Conservation (phyloP, 768 basidiomycete genomes). For the Pulveroboletus ravenelii region DNA sequence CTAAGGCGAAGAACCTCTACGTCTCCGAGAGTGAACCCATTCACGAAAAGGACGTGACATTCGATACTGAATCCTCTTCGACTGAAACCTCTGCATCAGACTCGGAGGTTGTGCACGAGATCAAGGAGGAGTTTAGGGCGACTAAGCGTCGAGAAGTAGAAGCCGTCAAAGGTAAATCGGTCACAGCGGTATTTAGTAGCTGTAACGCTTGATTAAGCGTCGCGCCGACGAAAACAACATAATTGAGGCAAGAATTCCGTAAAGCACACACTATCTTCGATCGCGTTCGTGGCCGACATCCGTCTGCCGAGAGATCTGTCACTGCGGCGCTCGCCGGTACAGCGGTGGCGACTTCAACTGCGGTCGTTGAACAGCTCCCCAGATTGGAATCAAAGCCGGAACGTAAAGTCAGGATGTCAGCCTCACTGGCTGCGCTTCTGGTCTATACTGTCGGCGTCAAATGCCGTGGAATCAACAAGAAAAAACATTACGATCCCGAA, state of each 20-base stretch:
- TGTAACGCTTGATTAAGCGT: conserved; percentile 13
- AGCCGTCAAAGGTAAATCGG: conserved; percentile 31
- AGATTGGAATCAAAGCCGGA: conserved; percentile 13
- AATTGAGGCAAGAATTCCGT: conserved; percentile 37
- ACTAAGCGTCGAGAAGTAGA: conserved; percentile 29
- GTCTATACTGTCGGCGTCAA: conserved; percentile 97
- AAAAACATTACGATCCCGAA: conserved; percentile 77
- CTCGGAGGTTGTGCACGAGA: conserved; percentile 24
- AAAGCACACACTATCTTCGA: conserved; percentile 39
- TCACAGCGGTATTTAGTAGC: not conserved
- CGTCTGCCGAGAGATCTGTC: conserved; percentile 17
- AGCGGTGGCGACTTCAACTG: conserved; percentile 6
- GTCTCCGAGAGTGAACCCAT: conserved; percentile 38
- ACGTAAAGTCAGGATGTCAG: conserved; percentile 66
- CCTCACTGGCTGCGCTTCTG: conserved; percentile 64
- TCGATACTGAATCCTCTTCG: conserved; percentile 42
- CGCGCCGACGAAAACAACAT: conserved; percentile 16
- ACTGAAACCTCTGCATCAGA: conserved; percentile 36
- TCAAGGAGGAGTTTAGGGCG: conserved; percentile 26
- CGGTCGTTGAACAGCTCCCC: conserved; percentile 14
- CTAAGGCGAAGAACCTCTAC: conserved; percentile 74
- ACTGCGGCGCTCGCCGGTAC: conserved; percentile 12
- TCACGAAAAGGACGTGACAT: conserved; percentile 28
- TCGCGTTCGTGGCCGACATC: conserved; percentile 35
- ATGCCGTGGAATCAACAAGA: conserved; percentile 84